These are phyloP conservation scores for Pseudocercospora macadamiae DNA, from an alignment of 2,329 filamentous ascomycete species.

Conservation along the genomic window DNA sequence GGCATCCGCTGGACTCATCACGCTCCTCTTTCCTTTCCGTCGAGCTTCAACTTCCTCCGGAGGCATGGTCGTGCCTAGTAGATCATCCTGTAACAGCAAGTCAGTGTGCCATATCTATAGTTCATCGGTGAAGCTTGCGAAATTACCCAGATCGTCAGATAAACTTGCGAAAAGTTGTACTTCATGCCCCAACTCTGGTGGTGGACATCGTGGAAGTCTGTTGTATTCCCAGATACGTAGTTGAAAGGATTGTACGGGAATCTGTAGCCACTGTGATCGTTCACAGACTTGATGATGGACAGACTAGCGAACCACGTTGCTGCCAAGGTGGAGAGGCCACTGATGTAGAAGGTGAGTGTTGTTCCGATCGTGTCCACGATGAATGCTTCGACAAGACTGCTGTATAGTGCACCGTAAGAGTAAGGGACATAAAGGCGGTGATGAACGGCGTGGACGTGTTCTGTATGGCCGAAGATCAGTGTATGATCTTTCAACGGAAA, in stretches of 20 bases:
- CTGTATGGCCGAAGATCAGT: too few species aligned
- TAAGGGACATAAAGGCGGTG: conserved; percentile 12
- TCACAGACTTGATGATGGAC: conserved; percentile 5
- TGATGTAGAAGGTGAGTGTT: conserved; percentile 4
- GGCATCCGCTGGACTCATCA: too few species aligned
- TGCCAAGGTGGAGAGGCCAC: background rate
- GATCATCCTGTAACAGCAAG: background rate
- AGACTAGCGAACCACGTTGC: background rate
- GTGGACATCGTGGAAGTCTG: conserved; percentile 15
- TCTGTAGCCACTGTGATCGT: conserved; percentile 11
- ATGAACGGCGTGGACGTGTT: conserved; percentile 8
- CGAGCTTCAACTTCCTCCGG: background rate
- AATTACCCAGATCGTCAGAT: conserved; percentile 14
- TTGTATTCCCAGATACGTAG: conserved; percentile 8
- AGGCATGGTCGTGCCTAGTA: background rate
- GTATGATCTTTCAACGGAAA: too few species aligned
- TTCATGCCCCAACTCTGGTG: conserved; percentile 17
- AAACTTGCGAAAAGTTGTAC: conserved; percentile 14
- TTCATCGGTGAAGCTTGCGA: too few species aligned
- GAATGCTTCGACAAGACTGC: conserved; percentile 11
- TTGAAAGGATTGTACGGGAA: conserved; percentile 10
- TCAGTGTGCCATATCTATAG: background rate
- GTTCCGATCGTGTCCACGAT: conserved; percentile 9
- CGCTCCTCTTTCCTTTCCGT: too few species aligned
- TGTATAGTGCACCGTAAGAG: conserved; percentile 14